These are phyloP conservation scores for Nicotiana paniculata DNA, from an alignment of 257 asterid genomes.

Conservation along the genomic window DNA sequence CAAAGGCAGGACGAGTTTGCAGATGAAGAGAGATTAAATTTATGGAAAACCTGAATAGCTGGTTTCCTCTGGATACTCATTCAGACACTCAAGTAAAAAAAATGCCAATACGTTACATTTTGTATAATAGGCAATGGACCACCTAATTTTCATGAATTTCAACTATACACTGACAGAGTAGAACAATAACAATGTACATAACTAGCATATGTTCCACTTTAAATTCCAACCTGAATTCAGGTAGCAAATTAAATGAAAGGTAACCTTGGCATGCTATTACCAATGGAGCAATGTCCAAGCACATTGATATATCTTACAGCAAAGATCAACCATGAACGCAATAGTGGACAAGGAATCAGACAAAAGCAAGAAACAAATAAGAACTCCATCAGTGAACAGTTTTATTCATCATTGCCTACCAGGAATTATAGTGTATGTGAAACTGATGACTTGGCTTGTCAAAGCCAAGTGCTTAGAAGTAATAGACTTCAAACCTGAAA, in stretches of 20 bases:
- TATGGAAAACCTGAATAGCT: background rate
- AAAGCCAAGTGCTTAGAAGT: constrained; percentile 96
- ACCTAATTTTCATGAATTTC: background rate
- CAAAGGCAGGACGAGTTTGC: background rate
- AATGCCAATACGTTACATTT: background rate
- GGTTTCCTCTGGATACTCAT: background rate
- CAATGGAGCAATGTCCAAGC: background rate
- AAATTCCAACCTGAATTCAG: background rate
- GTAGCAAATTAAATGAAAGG: background rate
- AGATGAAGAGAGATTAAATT: background rate
- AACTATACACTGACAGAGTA: background rate
- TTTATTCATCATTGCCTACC: constrained; percentile 49
- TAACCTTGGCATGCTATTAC: background rate
- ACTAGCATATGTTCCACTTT: background rate
- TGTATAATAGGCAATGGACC: background rate
- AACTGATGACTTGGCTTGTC: constrained; percentile 97
- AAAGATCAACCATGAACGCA: background rate
- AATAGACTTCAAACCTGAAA: constrained; percentile 97
- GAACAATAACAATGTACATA: background rate
- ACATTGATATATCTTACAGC: background rate
- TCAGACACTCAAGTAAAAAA: constrained; percentile 1
- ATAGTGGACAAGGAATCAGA: background rate
- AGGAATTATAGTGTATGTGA: constrained; percentile 76
- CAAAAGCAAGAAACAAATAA: constrained; percentile 1
- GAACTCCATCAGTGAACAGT: background rate